Conservation (phyloP, 495 filamentous ascomycete species). For the Bathelium albidoporum region DNA sequence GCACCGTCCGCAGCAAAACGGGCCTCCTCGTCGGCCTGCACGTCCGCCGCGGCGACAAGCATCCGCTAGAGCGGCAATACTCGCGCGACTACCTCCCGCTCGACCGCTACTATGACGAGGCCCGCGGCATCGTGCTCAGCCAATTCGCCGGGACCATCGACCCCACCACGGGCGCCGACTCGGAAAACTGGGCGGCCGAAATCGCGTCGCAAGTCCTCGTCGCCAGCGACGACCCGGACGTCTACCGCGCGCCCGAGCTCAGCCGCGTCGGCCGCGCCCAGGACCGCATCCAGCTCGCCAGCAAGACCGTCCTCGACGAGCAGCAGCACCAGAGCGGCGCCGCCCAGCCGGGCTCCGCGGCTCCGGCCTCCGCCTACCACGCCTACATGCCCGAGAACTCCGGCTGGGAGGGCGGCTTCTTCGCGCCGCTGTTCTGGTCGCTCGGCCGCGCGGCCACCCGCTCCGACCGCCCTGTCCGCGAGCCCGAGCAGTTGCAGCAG, state of each 20-base stretch:
- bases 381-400: slow-evolving; percentile 55
- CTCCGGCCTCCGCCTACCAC: slow-evolving; percentile 36
- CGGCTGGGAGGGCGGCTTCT: slow-evolving; percentile 71
- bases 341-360: too few species aligned
- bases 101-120: slow-evolving; percentile 44
- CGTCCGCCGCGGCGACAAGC: slow-evolving; percentile 61
- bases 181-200: slow-evolving; percentile 25
- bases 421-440: slow-evolving; percentile 56
- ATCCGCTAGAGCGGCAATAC: slow-evolving; percentile 57
- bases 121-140: slow-evolving; percentile 28
- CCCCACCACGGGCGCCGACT: not conserved
- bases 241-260: slow-evolving; percentile 51
- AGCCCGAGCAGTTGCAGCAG: not conserved
- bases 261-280: slow-evolving; percentile 40
- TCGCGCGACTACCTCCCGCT: slow-evolving; percentile 58
- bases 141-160: not conserved
- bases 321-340: too few species aligned
- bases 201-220: slow-evolving; percentile 36
- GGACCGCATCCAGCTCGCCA: slow-evolving; percentile 53
- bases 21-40: slow-evolving; percentile 54
- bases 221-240: slow-evolving; percentile 61
- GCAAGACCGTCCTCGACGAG: slow-evolving; percentile 40
- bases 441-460: slow-evolving; percentile 34
- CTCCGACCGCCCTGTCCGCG: not conserved
- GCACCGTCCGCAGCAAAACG: slow-evolving; percentile 23